These are phyloP conservation scores for Sporothrix curviconia DNA, from an alignment of 2,329 filamentous ascomycete species.

Conservation along the genomic window DNA sequence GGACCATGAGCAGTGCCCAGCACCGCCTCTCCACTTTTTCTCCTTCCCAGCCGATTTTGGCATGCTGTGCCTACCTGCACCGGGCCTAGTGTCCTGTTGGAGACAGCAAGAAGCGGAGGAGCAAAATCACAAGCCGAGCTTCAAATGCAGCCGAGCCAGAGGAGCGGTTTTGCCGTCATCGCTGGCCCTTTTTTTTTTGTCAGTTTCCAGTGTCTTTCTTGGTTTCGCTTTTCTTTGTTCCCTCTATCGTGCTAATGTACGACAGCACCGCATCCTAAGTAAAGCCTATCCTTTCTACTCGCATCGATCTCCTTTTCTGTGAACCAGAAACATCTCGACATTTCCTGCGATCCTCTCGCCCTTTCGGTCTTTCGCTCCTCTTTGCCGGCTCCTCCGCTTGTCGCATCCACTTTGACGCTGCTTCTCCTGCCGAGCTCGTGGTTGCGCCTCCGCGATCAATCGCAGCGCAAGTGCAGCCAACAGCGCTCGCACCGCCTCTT, in stretches of 20 bases:
- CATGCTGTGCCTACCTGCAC: neutral
- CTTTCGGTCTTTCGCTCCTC: neutral
- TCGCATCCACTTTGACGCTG: no score
- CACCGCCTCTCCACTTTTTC: neutral
- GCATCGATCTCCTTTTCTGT: neutral
- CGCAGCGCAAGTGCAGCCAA: neutral
- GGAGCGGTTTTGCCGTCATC: constrained; percentile 14
- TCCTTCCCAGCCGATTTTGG: neutral
- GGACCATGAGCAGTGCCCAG: neutral
- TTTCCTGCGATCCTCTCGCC: no score
- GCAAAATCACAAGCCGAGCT: constrained; percentile 15
- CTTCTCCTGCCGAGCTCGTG: constrained; percentile 2
- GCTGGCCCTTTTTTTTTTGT: constrained; percentile 1
- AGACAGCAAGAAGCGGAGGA: neutral
- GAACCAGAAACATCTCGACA: no score
- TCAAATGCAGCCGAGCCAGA: constrained; percentile 8
- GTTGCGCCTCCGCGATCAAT: neutral
- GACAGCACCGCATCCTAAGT: neutral
- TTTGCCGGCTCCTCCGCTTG: neutral
- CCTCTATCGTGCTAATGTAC: neutral
- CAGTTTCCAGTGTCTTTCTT: neutral
- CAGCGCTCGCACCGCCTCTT: neutral
- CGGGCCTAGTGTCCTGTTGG: constrained; percentile 4
- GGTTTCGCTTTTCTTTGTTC: neutral
- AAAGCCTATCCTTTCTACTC: no score